These are phyloP conservation scores for Cytospora paraplurivora DNA, from an alignment of 2,329 filamentous ascomycete genomes.

Conservation along the genomic window DNA sequence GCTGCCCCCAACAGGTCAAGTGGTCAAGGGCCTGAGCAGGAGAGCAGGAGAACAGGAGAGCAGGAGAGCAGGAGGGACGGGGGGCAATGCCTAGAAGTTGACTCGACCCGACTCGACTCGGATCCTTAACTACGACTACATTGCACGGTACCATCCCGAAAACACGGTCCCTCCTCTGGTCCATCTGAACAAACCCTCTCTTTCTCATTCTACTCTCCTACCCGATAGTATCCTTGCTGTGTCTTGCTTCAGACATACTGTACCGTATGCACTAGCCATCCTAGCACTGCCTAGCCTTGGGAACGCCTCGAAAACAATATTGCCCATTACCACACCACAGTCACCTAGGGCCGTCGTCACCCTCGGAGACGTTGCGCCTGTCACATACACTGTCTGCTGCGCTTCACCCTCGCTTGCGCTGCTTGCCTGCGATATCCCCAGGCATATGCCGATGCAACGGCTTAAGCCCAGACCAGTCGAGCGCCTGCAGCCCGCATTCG, in stretches of 20 bases:
- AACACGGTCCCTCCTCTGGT: too few species aligned
- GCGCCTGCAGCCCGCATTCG: slow-evolving; percentile 16
- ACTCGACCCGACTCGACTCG: background rate
- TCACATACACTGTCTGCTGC: background rate
- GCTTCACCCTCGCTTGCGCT: slow-evolving; percentile 1
- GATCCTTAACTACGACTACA: background rate
- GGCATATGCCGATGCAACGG: background rate
- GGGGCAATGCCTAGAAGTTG: background rate
- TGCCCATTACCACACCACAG: background rate
- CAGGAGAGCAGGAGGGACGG: too few species aligned
- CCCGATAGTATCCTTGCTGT: background rate
- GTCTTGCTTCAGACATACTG: slow-evolving; percentile 1
- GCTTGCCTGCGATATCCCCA: background rate
- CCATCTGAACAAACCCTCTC: background rate
- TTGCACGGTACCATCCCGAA: too few species aligned
- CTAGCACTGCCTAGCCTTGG: background rate
- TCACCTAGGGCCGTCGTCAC: slow-evolving; percentile 1
- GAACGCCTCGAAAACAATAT: background rate
- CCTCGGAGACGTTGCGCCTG: background rate
- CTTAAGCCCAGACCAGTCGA: slow-evolving; percentile 12
- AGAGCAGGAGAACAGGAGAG: too few species aligned
- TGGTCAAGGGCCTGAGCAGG: too few species aligned
- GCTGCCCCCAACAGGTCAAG: slow-evolving; percentile 7
- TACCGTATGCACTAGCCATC: background rate
- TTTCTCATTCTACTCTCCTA: background rate